Conservation (phyloP, 352 stramenopile species). For the Pythium utonaiense region DNA sequence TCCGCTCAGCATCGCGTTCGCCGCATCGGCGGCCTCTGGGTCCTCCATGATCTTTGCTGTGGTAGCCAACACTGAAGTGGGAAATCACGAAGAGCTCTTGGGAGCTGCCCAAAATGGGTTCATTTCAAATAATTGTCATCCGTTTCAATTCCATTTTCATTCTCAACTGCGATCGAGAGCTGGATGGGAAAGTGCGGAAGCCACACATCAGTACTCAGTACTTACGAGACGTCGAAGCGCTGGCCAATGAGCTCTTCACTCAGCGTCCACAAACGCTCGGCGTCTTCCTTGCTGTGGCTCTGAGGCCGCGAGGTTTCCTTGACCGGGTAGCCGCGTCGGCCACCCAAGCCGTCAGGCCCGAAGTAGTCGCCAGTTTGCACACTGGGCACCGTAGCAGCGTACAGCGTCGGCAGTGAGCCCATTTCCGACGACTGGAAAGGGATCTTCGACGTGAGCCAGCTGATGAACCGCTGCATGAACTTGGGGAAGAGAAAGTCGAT, state of each 20-base stretch:
- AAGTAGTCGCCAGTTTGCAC: constrained; percentile 27
- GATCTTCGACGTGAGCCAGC: constrained; percentile 5
- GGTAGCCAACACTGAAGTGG: neutral
- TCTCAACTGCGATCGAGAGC: neutral
- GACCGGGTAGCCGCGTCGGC: constrained; percentile 10
- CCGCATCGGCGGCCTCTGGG: neutral
- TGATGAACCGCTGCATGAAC: constrained; percentile 1
- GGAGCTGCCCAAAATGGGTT: constrained; percentile 6
- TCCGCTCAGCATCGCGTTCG: constrained; percentile 21
- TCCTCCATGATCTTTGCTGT: neutral
- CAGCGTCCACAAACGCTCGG: constrained; percentile 4
- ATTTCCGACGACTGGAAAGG: constrained; percentile 24
- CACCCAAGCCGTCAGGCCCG: constrained; percentile 30
- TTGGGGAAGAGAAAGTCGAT: constrained; percentile 16
- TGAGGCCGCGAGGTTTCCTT: constrained; percentile 9
- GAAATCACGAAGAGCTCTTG: neutral
- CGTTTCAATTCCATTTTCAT: constrained; percentile 6
- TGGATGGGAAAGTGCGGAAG: neutral
- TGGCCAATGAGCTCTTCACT: constrained; percentile 12
- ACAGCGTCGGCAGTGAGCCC: constrained; percentile 28
- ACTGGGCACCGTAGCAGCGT: constrained; percentile 21
- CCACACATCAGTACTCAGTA: no score
- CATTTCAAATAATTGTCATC: neutral
- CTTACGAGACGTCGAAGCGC: constrained; percentile 1
- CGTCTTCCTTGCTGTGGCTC: constrained; percentile 15